Evolutionary conservation across 805 yeast genomes (phyloP).

Genomic region (Candida vaughaniae): DNA sequence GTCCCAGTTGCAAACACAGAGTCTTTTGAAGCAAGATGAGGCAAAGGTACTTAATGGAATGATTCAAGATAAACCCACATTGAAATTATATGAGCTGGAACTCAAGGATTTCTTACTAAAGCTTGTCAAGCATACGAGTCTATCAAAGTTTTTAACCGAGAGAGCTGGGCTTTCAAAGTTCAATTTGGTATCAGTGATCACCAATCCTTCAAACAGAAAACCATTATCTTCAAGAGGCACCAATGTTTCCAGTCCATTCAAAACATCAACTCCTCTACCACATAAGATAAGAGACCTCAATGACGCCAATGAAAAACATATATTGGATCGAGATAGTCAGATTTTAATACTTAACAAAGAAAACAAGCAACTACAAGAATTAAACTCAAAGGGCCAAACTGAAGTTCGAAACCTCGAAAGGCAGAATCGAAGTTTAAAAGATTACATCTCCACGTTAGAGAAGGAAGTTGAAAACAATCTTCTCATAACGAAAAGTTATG

Average conservation of each 20-base stretch:
- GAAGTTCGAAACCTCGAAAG: constrained; percentile 18
- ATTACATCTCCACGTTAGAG: constrained; percentile 19
- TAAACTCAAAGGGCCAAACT: constrained; percentile 6
- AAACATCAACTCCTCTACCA: constrained; percentile 1
- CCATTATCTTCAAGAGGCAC: background rate
- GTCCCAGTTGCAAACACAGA: constrained; percentile 13
- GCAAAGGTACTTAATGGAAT: constrained; percentile 15
- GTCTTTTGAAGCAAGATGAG: constrained; percentile 20
- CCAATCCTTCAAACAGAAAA: constrained; percentile 3
- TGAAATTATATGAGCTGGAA: constrained; percentile 22
- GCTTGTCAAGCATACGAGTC: constrained; percentile 18
- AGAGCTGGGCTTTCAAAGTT: constrained; percentile 17
- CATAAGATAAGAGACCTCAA: constrained; percentile 1
- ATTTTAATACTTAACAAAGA: constrained; percentile 12
- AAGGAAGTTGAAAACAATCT: constrained; percentile 1
- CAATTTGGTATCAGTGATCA: constrained; percentile 8
- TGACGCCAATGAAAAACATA: constrained; percentile 13
- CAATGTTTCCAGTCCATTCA: background rate
- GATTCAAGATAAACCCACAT: constrained; percentile 17
- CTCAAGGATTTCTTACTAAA: constrained; percentile 23
- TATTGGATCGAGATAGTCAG: constrained; percentile 15
- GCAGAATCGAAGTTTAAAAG: constrained; percentile 16
- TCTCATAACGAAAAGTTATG: background rate
- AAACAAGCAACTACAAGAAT: constrained; percentile 7
- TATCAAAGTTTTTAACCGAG: constrained; percentile 22